Evolutionary conservation across 768 basidiomycete genomes (phyloP).

Genomic region (Zangia roseola): DNA sequence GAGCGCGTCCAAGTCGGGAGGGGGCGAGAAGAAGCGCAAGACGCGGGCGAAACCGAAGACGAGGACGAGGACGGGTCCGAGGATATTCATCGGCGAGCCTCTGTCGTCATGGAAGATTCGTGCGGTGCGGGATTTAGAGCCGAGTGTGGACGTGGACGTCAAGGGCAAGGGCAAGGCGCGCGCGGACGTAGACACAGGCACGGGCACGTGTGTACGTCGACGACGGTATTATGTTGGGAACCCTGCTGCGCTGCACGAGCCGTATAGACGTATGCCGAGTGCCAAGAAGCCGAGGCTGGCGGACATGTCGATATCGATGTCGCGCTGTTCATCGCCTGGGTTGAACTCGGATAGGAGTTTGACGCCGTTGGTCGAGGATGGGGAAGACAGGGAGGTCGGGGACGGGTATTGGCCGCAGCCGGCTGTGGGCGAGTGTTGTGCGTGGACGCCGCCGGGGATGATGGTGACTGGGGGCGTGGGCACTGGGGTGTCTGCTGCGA

Average conservation of each 20-base stretch:
- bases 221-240: constrained; percentile 23
- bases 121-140: constrained; percentile 22
- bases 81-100: constrained; percentile 27
- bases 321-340: constrained; percentile 12
- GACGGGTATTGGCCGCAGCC: constrained; percentile 30
- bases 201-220: background rate
- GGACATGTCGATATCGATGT: background rate
- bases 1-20: background rate
- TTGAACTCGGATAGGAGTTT: constrained; percentile 12
- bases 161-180: background rate
- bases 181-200: background rate
- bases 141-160: constrained; percentile 4
- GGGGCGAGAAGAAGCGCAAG: background rate
- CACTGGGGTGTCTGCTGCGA: too few relatives aligned
- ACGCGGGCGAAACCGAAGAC: background rate
- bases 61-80: constrained; percentile 6
- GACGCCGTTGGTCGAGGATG: constrained; percentile 10
- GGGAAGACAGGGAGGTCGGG: constrained; percentile 5
- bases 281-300: too few relatives aligned
- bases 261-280: constrained; percentile 21
- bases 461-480: too few relatives aligned
- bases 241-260: constrained; percentile 12
- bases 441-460: constrained; percentile 19
- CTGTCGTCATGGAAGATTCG: constrained; percentile 24
- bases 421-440: constrained; percentile 30